Percentiles rank a stretch among this genome's conserved stretches.
Evolutionary conservation across 441 rosid genomes (phyloP).

Genomic region (Hura crepitans): DNA sequence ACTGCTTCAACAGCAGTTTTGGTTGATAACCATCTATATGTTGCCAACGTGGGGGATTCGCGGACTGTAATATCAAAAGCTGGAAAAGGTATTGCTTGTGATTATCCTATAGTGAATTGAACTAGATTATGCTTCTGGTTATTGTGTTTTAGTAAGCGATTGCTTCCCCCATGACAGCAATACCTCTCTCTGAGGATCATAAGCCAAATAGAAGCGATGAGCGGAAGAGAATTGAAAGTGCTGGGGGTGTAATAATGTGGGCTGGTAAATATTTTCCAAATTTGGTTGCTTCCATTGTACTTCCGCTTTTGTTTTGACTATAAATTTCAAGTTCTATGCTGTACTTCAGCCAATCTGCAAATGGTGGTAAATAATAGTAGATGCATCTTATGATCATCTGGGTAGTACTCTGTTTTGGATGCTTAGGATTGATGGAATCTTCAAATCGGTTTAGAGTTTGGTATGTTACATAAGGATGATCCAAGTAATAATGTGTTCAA

Average conservation of each 20-base stretch:
- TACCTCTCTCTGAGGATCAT: constrained; percentile 95
- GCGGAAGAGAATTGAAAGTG: constrained; percentile 92
- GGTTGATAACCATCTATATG: constrained; percentile 85
- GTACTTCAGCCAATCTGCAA: constrained; percentile 7
- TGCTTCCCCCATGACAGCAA: constrained; percentile 45
- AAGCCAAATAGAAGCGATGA: constrained; percentile 98
- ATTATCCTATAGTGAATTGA: too few species aligned
- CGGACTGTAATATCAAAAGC: constrained; percentile 85
- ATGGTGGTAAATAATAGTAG: neutral
- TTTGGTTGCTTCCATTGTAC: neutral
- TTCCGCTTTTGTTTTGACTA: constrained; percentile 9
- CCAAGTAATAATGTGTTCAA: neutral
- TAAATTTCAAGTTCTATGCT: constrained; percentile 3
- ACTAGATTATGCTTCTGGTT: neutral
- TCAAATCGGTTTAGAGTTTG: constrained; percentile 11
- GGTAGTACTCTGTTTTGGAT: constrained; percentile 7
- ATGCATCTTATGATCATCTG: neutral
- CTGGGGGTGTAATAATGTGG: constrained; percentile 98
- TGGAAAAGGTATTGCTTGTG: constrained; percentile 61
- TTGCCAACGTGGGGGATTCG: constrained; percentile 98
- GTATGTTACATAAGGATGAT: neutral
- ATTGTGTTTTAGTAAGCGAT: neutral
- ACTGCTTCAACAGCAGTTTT: constrained; percentile 95
- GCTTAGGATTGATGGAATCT: neutral
- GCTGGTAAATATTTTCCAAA: constrained; percentile 54